Base-by-base conservation (phyloP, 805 yeast genomes). In the Barnettozyma salicaria region DNA sequence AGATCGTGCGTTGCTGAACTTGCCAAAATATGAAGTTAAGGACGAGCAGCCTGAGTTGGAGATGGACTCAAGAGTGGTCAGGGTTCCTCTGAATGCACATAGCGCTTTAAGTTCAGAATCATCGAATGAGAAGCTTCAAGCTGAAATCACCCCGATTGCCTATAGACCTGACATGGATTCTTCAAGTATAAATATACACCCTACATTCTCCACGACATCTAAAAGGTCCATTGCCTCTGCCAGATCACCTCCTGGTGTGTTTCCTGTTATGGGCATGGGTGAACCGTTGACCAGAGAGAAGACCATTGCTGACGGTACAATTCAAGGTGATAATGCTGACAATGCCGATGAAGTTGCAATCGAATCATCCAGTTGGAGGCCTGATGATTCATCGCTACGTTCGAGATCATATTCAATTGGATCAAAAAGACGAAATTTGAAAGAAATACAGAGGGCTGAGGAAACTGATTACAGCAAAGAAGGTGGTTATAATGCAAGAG, bases 31-130 rank as follows among this genome's bases (percentile, higher is more conserved):
- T 48, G 90, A 80, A 27, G 76, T 77, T 37, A 70, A 76, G 48
- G 94, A 84, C 58, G 92, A 84, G 56, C 90, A 81, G 47, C 92
- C 94, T 4, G 83, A 80, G 49, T 60, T 81, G 42, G 78, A 78
- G 49, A 69, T 74, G 64, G 94, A 84, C 56, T 81, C 90, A 5
- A 72, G 92, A 62, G 90, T 84, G 9, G 82, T 83, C 3, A 69
- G 84, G 41, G 63, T 70, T 7, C 43, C 60, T 26, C 41, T 61
- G 7, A 33, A 42, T n/a, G 27, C 34, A 18, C 20, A 26, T 16
- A 12, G 23, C 23, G 19, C 17, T 6, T 25, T 11, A 7, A 18
- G 31, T 7, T 20, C 38, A 11, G 23, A 27, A 4, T 27, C 32
- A 7, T 25, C 29, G 3, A 22, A 42, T 19, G 44, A 42, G 7